These are phyloP conservation scores for Casuarina equisetifolia DNA, from an alignment of 306 rosid genomes.

Conservation along the genomic window DNA sequence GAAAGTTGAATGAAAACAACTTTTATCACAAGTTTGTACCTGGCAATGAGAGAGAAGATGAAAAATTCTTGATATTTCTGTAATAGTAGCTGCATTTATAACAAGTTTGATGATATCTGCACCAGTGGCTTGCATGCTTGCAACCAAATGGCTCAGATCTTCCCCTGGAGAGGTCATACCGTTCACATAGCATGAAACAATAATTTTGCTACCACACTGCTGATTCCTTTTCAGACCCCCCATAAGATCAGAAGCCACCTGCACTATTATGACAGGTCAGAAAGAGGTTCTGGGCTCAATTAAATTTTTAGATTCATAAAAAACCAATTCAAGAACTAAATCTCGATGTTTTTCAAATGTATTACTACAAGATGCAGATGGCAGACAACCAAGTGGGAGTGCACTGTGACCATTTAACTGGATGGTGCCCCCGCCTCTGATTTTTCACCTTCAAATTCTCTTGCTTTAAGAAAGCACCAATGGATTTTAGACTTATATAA, in stretches of 20 bases:
- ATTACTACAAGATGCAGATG: background rate
- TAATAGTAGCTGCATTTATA: slow-evolving; percentile 38
- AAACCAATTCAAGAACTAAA: background rate
- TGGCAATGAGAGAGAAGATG: slow-evolving; percentile 33
- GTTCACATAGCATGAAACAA: slow-evolving; percentile 46
- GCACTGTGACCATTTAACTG: background rate
- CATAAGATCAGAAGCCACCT: slow-evolving; percentile 36
- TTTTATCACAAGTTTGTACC: slow-evolving; percentile 22
- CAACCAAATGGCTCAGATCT: slow-evolving; percentile 30
- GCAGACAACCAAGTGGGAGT: background rate
- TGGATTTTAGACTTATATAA: too few species aligned
- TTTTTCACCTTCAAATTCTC: background rate
- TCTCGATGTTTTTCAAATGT: background rate
- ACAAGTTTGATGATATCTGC: slow-evolving; percentile 45
- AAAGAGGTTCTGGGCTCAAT: background rate
- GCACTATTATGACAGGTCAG: slow-evolving; percentile 10
- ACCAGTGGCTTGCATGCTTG: slow-evolving; percentile 36
- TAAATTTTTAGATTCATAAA: background rate
- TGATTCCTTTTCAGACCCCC: slow-evolving; percentile 18
- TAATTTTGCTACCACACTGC: slow-evolving; percentile 26
- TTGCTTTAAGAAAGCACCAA: background rate
- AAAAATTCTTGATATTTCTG: slow-evolving; percentile 40
- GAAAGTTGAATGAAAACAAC: background rate
- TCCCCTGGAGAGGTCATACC: slow-evolving; percentile 35
- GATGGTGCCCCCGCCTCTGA: background rate